Evolutionary conservation across 2,329 filamentous ascomycete genomes (phyloP).

Genomic region (Colletotrichum nymphaeae): DNA sequence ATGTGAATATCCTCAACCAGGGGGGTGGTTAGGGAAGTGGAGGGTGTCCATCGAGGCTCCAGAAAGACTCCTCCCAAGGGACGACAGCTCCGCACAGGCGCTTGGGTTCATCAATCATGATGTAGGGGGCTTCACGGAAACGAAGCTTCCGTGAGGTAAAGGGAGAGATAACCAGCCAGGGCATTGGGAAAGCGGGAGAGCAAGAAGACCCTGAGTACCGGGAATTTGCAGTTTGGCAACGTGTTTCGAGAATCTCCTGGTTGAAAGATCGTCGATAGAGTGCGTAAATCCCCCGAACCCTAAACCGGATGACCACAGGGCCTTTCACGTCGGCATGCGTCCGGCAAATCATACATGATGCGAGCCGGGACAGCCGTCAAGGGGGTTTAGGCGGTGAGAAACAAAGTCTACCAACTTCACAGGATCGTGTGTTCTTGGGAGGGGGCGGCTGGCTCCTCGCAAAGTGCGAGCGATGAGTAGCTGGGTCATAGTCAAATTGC

Average conservation of each 20-base stretch:
- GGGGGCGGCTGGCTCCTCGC: background rate
- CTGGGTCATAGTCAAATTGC: background rate
- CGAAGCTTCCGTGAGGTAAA: constrained; percentile 9
- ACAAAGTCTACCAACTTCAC: background rate
- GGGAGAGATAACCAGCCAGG: background rate
- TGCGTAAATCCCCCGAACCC: constrained; percentile 34
- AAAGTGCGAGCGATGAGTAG: background rate
- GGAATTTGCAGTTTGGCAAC: constrained; percentile 31
- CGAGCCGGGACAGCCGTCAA: background rate
- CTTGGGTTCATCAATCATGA: background rate
- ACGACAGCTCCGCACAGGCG: constrained; percentile 7
- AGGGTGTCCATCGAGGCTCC: background rate
- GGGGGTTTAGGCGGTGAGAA: background rate
- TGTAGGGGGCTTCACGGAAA: constrained; percentile 20
- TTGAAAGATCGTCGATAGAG: constrained; percentile 31
- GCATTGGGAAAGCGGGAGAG: background rate
- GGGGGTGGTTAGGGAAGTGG: background rate
- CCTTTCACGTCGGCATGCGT: constrained; percentile 1
- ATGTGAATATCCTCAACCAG: constrained; percentile 23
- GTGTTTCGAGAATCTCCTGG: constrained; percentile 30
- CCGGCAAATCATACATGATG: background rate
- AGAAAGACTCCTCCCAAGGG: background rate
- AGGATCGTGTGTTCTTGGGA: background rate
- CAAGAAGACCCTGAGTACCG: constrained; percentile 12
- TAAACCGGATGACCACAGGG: constrained; percentile 23